These are phyloP conservation scores for Cytospora piceicola DNA, from an alignment of 2,329 filamentous ascomycete genomes.

Conservation along the genomic window DNA sequence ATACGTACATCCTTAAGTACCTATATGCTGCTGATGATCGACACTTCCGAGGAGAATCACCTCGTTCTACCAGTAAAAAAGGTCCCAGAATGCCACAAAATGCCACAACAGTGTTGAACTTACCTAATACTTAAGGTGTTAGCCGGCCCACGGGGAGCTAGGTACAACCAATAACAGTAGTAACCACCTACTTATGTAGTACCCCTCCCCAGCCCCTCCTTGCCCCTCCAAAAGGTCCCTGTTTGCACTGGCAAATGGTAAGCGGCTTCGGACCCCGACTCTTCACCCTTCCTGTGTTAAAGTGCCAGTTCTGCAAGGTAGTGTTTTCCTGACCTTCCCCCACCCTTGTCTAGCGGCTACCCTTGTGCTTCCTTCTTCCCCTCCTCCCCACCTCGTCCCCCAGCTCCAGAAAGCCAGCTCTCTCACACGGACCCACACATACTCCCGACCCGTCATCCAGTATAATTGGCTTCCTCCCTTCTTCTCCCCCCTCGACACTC, in stretches of 20 bases:
- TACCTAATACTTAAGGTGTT: slow-evolving; percentile 15
- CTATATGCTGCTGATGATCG: not conserved
- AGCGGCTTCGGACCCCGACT: slow-evolving; percentile 24
- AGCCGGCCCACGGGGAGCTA: slow-evolving; percentile 7
- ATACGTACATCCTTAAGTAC: no score
- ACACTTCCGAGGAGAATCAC: not conserved
- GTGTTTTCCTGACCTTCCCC: slow-evolving; percentile 6
- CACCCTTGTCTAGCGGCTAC: slow-evolving; percentile 10
- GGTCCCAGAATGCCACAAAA: not conserved
- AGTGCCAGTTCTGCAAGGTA: no score
- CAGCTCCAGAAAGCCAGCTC: slow-evolving; percentile 1
- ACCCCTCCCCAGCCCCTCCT: slow-evolving; percentile 7
- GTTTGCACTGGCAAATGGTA: slow-evolving; percentile 1
- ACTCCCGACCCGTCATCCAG: slow-evolving; percentile 12
- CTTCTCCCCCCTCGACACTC: slow-evolving; percentile 1
- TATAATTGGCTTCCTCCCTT: slow-evolving; percentile 26
- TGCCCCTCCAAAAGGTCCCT: slow-evolving; percentile 8
- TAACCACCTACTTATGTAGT: no score
- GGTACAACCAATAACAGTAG: no score
- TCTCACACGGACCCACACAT: slow-evolving; percentile 21
- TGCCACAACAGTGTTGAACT: slow-evolving; percentile 4
- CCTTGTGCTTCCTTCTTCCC: not conserved
- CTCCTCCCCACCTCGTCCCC: not conserved
- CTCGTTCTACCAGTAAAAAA: not conserved
- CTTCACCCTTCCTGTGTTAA: no score